Evolutionary conservation across 371 early-diverging fungal genomes (phyloP).

Genomic region (Lichtheimia corymbifera): DNA sequence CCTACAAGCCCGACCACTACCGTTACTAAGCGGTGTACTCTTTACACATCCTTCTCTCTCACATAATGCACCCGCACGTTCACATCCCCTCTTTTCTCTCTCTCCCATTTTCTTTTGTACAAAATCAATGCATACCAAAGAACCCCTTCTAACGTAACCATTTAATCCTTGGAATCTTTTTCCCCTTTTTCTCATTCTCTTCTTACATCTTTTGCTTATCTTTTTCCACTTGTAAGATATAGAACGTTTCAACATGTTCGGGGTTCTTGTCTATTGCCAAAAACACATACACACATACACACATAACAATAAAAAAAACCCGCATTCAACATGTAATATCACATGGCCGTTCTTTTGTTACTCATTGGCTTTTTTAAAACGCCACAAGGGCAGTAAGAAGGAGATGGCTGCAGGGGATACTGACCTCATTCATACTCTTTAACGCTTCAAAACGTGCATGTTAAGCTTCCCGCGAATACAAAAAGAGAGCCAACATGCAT

Average conservation of each 20-base stretch:
- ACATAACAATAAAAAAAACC: conserved; percentile 26
- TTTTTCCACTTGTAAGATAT: conserved; percentile 21
- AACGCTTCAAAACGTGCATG: too few species aligned
- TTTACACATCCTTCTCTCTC: conserved; percentile 5
- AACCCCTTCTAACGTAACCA: conserved; percentile 4
- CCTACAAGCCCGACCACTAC: conserved; percentile 96
- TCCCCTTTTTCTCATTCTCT: conserved; percentile 9
- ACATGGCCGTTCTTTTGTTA: too few species aligned
- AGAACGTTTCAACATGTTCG: conserved; percentile 51
- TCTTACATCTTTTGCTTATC: conserved; percentile 6
- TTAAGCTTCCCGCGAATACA: too few species aligned
- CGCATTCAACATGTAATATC: conserved; percentile 35
- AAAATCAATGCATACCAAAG: background rate
- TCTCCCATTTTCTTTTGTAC: conserved; percentile 7
- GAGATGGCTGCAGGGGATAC: too few species aligned
- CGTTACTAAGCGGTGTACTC: conserved; percentile 63
- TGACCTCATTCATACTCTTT: too few species aligned
- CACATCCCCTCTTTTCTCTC: conserved; percentile 1
- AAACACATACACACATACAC: conserved; percentile 7
- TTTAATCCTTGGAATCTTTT: conserved; percentile 6
- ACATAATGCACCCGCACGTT: conserved; percentile 10
- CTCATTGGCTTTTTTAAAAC: too few species aligned
- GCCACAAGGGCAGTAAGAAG: too few species aligned
- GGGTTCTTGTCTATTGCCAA: conserved; percentile 11
- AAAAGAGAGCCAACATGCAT: too few species aligned